Conservation (phyloP, 2,329 filamentous ascomycete genomes). For the Calonectria pseudoreteaudii region DNA sequence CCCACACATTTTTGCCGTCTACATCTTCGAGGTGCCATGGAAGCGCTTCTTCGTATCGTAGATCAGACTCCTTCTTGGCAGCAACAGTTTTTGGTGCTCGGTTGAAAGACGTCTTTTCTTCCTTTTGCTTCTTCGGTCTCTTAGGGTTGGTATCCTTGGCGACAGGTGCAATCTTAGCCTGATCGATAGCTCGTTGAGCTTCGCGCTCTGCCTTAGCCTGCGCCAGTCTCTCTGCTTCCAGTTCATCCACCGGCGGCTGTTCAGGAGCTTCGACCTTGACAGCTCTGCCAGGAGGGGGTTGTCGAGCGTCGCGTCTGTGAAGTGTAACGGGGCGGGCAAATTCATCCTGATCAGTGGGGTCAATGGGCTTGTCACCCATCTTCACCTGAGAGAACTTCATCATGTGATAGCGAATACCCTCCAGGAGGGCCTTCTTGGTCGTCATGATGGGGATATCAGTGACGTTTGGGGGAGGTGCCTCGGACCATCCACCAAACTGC, state of each 20-base stretch:
- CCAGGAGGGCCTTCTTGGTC: conserved; percentile 82
- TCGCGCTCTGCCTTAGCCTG: conserved; percentile 83
- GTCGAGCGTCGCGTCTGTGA: conserved; percentile 87
- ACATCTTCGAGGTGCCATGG: conserved; percentile 98
- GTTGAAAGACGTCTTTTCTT: conserved; percentile 89
- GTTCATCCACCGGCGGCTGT: conserved; percentile 61
- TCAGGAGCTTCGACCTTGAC: conserved; percentile 69
- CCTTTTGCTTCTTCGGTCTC: conserved; percentile 73
- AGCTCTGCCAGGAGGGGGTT: conserved; percentile 71
- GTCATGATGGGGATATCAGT: conserved; percentile 77
- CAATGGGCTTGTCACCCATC: conserved; percentile 68
- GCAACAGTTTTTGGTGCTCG: conserved; percentile 84
- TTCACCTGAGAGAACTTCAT: conserved; percentile 80
- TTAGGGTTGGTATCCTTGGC: conserved; percentile 67
- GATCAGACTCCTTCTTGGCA: conserved; percentile 77
- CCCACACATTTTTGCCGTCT: conserved; percentile 94
- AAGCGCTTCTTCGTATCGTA: conserved; percentile 92
- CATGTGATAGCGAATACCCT: conserved; percentile 86
- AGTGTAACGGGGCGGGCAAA: conserved; percentile 91
- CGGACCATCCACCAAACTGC: conserved; percentile 69
- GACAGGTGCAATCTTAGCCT: conserved; percentile 93
- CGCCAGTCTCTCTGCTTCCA: conserved; percentile 73
- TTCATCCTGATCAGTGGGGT: conserved; percentile 77
- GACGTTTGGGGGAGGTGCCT: conserved; percentile 62
- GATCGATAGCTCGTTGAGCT: conserved; percentile 85